Conservation (phyloP, 805 yeast species). For the Debaryomyces prosopidis region DNA sequence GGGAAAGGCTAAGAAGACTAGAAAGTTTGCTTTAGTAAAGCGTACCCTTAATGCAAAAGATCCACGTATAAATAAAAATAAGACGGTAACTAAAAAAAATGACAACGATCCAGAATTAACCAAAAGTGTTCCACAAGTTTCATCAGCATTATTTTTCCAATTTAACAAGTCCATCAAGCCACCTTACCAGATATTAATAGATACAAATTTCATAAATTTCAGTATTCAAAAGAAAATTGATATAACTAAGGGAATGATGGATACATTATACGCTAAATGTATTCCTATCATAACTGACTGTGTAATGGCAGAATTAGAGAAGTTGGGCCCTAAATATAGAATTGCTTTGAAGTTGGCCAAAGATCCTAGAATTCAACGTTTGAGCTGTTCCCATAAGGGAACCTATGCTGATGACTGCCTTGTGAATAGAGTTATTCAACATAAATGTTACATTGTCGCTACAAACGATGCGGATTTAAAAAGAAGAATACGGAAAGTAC, state of each 20-base stretch:
- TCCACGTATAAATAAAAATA: conserved; percentile 49
- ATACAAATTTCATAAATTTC: conserved; percentile 95
- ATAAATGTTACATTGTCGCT: conserved; percentile 95
- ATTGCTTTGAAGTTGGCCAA: conserved; percentile 91
- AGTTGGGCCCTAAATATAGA: conserved; percentile 90
- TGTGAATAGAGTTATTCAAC: conserved; percentile 90
- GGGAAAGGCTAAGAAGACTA: conserved; percentile 97
- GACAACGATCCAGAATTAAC: conserved; percentile 68
- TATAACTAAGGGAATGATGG: conserved; percentile 96
- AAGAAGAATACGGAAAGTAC: conserved; percentile 90
- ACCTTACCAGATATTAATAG: conserved; percentile 95
- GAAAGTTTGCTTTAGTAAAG: conserved; percentile 94
- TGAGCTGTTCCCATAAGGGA: conserved; percentile 90
- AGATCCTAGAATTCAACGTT: conserved; percentile 86
- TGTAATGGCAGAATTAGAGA: conserved; percentile 96
- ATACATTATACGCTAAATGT: conserved; percentile 89
- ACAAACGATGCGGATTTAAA: conserved; percentile 97
- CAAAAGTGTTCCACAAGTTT: conserved; percentile 75
- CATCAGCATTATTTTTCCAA: conserved; percentile 93
- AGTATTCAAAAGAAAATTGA: conserved; percentile 95
- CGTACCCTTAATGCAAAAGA: conserved; percentile 77
- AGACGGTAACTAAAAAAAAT: conserved; percentile 30
- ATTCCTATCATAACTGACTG: conserved; percentile 96
- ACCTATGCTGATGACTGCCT: conserved; percentile 98
- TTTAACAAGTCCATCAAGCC: conserved; percentile 93